Percentiles rank a stretch among this genome's conserved stretches.
phyloP scores from a whole-genome alignment of 352 stramenopile species.

The Phytophthora fragariae region DNA sequence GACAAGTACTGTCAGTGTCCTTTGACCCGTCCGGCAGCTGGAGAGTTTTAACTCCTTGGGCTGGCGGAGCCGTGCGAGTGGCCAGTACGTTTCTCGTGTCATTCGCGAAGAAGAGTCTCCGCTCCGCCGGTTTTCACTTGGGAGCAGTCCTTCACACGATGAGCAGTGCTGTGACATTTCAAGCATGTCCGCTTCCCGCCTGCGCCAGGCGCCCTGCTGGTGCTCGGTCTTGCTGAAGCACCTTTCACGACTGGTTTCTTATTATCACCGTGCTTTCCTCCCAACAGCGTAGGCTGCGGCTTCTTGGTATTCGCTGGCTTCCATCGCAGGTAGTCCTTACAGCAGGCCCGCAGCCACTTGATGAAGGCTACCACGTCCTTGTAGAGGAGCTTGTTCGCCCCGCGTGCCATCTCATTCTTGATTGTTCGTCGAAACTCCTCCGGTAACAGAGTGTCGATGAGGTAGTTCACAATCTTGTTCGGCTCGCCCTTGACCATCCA shows the following conservation, averaged over 20 bases:
- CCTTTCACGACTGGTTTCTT: too few relatives aligned
- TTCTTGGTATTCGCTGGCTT: neutral
- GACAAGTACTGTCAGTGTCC: neutral
- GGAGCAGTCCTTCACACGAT: slow-evolving; percentile 18
- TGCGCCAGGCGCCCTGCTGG: too few relatives aligned
- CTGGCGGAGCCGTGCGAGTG: neutral
- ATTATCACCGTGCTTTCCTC: neutral
- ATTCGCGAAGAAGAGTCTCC: slow-evolving; percentile 6
- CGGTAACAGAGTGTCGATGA: too few relatives aligned
- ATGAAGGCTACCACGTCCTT: neutral
- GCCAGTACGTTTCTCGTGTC: slow-evolving; percentile 8
- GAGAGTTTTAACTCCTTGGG: neutral
- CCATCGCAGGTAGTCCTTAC: neutral
- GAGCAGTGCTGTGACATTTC: neutral
- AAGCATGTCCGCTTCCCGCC: slow-evolving; percentile 10
- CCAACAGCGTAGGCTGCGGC: neutral
- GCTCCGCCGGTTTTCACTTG: neutral
- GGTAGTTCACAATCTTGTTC: neutral
- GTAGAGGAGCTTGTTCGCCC: neutral
- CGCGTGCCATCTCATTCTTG: neutral
- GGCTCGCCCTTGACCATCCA: neutral
- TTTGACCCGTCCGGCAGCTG: neutral
- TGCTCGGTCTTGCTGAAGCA: too few relatives aligned
- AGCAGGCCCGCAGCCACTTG: neutral
- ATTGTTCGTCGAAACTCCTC: neutral